phyloP scores from a whole-genome alignment of 2,329 filamentous ascomycete species.

The Tolypocladium paradoxum region DNA sequence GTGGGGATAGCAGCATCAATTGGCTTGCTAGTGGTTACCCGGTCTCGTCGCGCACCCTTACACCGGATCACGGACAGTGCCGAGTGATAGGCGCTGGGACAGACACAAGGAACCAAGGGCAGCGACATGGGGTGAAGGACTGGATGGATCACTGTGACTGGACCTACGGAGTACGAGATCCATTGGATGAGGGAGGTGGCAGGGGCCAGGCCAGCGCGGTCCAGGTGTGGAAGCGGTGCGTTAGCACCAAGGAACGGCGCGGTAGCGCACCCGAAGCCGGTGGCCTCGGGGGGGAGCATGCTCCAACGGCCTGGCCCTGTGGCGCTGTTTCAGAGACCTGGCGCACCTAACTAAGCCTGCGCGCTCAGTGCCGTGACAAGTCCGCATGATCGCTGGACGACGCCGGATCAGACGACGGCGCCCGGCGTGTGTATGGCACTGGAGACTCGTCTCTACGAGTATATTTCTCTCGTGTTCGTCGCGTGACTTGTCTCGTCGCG shows the following conservation, averaged over 20 bases:
- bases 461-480: neutral
- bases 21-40: neutral
- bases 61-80: neutral
- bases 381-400: neutral
- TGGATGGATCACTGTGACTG: too few relatives aligned
- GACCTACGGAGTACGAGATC: too few relatives aligned
- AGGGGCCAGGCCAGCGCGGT: too few relatives aligned
- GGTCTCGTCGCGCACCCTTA: too few relatives aligned
- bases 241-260: neutral
- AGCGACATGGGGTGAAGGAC: neutral
- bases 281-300: neutral
- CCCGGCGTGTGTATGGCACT: neutral
- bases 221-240: neutral
- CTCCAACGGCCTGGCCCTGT: neutral
- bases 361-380: neutral
- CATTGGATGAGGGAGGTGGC: too few relatives aligned
- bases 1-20: neutral
- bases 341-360: neutral
- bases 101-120: neutral
- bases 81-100: neutral
- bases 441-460: neutral
- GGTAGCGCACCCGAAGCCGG: neutral
- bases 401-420: neutral
- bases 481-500: neutral
- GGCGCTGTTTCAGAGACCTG: too few relatives aligned